Conservation (phyloP, 2,329 filamentous ascomycete genomes). For the Colletotrichum godetiae region DNA sequence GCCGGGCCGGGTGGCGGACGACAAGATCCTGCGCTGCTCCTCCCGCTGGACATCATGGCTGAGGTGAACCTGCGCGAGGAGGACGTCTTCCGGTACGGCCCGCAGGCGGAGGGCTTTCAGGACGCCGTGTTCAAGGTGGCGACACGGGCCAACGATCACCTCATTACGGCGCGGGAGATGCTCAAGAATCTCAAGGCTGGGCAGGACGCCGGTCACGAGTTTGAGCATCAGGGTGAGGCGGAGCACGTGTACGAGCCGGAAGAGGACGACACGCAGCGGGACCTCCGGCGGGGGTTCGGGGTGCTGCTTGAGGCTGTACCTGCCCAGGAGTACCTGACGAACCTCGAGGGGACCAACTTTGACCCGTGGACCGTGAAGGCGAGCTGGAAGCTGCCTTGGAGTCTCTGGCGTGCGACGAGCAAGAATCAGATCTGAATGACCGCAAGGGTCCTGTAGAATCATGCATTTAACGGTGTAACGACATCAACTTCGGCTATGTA, state of each 20-base stretch:
- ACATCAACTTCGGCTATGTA: conserved; percentile 3
- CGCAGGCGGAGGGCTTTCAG: conserved; percentile 81
- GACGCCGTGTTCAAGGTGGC: conserved; percentile 94
- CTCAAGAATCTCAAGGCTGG: conserved; percentile 81
- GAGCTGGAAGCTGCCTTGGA: conserved; percentile 89
- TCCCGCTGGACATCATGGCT: conserved; percentile 92
- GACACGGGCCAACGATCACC: conserved; percentile 92
- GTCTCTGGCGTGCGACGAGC: conserved; percentile 66
- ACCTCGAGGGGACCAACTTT: conserved; percentile 84
- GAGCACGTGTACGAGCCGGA: conserved; percentile 65
- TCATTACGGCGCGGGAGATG: conserved; percentile 95
- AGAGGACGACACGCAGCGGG: conserved; percentile 49
- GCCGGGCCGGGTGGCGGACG: conserved; percentile 42
- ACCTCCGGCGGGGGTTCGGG: conserved; percentile 75
- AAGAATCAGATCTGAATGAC: conserved; percentile 56
- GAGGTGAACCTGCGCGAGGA: conserved; percentile 85
- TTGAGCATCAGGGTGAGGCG: conserved; percentile 85
- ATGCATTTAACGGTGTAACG: neutral
- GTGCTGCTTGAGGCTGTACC: conserved; percentile 84
- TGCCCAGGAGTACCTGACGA: conserved; percentile 81
- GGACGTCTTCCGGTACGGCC: conserved; percentile 85
- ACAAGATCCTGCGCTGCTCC: conserved; percentile 70
- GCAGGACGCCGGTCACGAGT: conserved; percentile 82
- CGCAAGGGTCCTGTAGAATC: neutral
- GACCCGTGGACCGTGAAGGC: conserved; percentile 77